Conservation (phyloP, 148 eudicot genomes). For the Cornus kousa region DNA sequence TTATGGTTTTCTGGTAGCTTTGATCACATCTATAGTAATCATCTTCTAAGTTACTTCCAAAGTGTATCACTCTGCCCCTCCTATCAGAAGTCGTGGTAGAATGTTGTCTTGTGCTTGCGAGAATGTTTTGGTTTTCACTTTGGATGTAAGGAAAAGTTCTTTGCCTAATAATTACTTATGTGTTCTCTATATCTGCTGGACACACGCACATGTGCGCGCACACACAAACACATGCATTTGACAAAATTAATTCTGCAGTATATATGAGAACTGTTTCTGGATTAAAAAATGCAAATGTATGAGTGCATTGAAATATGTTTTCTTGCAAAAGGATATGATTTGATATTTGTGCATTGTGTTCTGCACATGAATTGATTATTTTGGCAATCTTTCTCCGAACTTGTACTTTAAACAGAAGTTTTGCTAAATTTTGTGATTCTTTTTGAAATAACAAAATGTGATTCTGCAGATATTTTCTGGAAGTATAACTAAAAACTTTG, state of each 20-base stretch:
- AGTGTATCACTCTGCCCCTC: background rate
- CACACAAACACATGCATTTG: background rate
- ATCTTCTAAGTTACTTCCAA: background rate
- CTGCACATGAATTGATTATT: background rate
- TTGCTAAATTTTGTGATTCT: no score
- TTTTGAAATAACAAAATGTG: no score
- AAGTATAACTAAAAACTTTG: no score
- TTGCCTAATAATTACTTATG: background rate
- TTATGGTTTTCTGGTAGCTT: background rate
- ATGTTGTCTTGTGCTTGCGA: background rate
- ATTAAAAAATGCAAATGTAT: background rate
- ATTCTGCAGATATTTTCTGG: no score
- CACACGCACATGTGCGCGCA: no score
- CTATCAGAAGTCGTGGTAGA: background rate
- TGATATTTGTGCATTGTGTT: background rate
- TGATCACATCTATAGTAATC: background rate
- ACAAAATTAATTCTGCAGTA: background rate
- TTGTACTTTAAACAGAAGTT: no score
- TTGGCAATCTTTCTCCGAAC: no score
- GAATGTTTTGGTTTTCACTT: background rate
- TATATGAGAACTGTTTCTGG: background rate
- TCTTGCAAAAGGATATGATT: no score
- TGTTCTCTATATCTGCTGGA: background rate
- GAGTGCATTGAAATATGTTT: no score
- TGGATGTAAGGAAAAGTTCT: background rate